A percentile compares a stretch with the other conserved stretches of the same genome.
These are phyloP conservation scores for Lactifluus echinatus DNA, from an alignment of 768 basidiomycete species.

Conservation along the genomic window DNA sequence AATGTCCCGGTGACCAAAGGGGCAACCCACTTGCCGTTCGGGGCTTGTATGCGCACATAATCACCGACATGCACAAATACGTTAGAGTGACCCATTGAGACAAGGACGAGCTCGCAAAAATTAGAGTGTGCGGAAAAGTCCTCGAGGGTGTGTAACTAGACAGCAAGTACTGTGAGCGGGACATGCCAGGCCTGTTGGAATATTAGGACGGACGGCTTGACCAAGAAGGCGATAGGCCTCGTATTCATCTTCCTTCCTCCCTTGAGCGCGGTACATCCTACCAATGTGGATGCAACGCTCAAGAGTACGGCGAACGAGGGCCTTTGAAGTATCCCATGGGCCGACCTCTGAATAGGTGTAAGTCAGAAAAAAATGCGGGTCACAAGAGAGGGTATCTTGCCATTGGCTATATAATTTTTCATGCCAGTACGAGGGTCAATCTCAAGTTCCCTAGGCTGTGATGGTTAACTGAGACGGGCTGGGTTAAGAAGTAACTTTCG, in stretches of 20 bases:
- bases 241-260: slow-evolving; percentile 60
- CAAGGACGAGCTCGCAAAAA: slow-evolving; percentile 78
- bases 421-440: slow-evolving; percentile 81
- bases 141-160: slow-evolving; percentile 72
- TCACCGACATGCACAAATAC: slow-evolving; percentile 88
- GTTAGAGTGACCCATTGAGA: slow-evolving; percentile 60
- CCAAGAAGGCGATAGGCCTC: slow-evolving; percentile 79
- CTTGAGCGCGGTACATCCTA: slow-evolving; percentile 47
- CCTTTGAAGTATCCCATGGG: slow-evolving; percentile 84
- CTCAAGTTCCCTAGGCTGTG: slow-evolving; percentile 69
- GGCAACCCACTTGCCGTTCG: slow-evolving; percentile 64
- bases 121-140: slow-evolving; percentile 88
- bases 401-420: slow-evolving; percentile 52
- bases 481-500: background rate
- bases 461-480: background rate
- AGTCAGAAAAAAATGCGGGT: background rate
- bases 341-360: slow-evolving; percentile 42
- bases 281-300: slow-evolving; percentile 76
- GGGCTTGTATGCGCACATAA: slow-evolving; percentile 62
- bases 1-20: slow-evolving; percentile 83
- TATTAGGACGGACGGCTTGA: slow-evolving; percentile 34
- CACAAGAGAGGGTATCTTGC: background rate
- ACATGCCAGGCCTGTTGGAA: background rate
- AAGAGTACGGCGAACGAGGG: slow-evolving; percentile 63
- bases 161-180: background rate